phyloP scores from a whole-genome alignment of 495 filamentous ascomycete genomes.

The Sabuloglossum arenarium region DNA sequence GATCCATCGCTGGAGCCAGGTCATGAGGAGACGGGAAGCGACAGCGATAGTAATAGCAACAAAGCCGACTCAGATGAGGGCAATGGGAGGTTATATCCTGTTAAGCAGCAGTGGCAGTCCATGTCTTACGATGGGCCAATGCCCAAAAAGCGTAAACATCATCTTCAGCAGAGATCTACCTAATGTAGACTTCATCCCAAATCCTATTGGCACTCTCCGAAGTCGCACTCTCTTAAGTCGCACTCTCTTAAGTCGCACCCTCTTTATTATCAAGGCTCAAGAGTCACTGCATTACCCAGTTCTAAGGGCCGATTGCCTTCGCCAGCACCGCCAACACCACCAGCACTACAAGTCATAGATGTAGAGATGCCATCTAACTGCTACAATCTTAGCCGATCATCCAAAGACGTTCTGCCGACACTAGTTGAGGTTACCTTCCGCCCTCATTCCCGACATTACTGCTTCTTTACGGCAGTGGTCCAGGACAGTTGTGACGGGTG shows the following conservation, averaged over 20 bases:
- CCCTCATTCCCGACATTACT: neutral
- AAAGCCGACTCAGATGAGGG: neutral
- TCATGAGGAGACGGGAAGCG: neutral
- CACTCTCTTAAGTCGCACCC: too few species aligned
- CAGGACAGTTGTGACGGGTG: neutral
- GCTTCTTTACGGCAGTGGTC: neutral
- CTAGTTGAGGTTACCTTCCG: slow-evolving; percentile 4
- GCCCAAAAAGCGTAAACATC: neutral
- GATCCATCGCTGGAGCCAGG: neutral
- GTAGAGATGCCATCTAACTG: slow-evolving; percentile 1
- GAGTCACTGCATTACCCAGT: neutral
- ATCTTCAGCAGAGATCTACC: slow-evolving; percentile 1
- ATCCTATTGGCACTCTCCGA: neutral
- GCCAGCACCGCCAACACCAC: neutral
- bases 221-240: too few species aligned
- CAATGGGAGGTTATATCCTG: neutral
- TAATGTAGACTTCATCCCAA: neutral
- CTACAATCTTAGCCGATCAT: neutral
- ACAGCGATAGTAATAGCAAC: slow-evolving; percentile 3
- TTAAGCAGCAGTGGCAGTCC: neutral
- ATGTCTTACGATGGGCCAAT: neutral
- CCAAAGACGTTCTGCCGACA: neutral
- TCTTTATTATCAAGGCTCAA: neutral
- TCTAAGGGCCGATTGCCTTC: slow-evolving; percentile 2
- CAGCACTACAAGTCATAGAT: slow-evolving; percentile 1